Conservation (phyloP, 768 basidiomycete genomes). For the Xerocomus spinulosus region DNA sequence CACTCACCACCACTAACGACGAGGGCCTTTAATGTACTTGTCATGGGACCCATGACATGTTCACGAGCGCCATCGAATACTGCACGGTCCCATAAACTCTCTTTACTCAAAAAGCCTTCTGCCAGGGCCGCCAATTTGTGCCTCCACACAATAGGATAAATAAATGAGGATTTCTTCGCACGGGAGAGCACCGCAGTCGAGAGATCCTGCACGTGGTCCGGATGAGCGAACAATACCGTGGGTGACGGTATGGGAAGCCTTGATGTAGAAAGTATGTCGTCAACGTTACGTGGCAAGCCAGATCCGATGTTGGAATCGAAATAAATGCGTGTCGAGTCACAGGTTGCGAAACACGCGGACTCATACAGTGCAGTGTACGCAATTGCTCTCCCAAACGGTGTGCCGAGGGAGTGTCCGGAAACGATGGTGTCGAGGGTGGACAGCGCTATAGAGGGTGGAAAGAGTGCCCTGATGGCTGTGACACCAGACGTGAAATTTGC, state of each 20-base stretch:
- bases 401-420: constrained; percentile 68
- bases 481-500: constrained; percentile 87
- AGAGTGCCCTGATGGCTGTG: constrained; percentile 68
- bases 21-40: constrained; percentile 59
- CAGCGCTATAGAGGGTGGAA: constrained; percentile 67
- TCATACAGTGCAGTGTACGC: constrained; percentile 77
- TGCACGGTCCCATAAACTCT: constrained; percentile 80
- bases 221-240: constrained; percentile 71
- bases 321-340: constrained; percentile 53
- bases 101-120: constrained; percentile 73
- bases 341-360: constrained; percentile 66
- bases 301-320: constrained; percentile 22
- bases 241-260: constrained; percentile 64
- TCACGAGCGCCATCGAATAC: constrained; percentile 68
- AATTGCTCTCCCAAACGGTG: constrained; percentile 74
- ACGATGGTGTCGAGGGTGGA: constrained; percentile 73
- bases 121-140: constrained; percentile 68
- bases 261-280: constrained; percentile 45
- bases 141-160: constrained; percentile 64
- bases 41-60: constrained; percentile 54
- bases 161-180: constrained; percentile 49
- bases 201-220: constrained; percentile 56
- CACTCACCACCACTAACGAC: constrained; percentile 68
- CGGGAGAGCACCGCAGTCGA: constrained; percentile 48
- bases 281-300: constrained; percentile 30